Evolutionary conservation across 1,284 basidiomycete species (phyloP).

Genomic region (Veloporphyrellus conicus): DNA sequence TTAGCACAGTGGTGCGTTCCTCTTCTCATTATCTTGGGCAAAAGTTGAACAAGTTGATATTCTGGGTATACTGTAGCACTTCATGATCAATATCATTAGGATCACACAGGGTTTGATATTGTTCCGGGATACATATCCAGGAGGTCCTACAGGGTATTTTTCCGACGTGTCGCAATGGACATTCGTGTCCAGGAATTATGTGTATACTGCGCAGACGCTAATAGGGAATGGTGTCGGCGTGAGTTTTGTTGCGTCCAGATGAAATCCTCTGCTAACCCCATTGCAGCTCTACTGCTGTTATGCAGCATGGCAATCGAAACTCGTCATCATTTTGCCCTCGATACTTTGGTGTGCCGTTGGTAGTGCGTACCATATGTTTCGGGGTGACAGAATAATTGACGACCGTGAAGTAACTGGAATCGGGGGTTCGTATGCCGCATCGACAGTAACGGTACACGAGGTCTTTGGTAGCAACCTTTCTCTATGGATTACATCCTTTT

Average conservation of each 20-base stretch:
- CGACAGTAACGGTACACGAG: neutral
- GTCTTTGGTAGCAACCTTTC: slow-evolving; percentile 9
- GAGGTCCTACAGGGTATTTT: slow-evolving; percentile 20
- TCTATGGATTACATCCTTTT: slow-evolving; percentile 14
- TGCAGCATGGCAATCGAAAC: slow-evolving; percentile 9
- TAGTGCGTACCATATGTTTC: neutral
- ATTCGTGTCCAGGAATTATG: slow-evolving; percentile 25
- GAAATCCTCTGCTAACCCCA: neutral
- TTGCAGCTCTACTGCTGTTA: slow-evolving; percentile 16
- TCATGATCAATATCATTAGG: slow-evolving; percentile 14
- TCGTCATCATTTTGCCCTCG: slow-evolving; percentile 9
- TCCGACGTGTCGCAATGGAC: slow-evolving; percentile 22
- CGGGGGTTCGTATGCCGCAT: slow-evolving; percentile 7
- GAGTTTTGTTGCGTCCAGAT: neutral
- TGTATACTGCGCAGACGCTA: slow-evolving; percentile 30
- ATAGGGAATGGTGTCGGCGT: slow-evolving; percentile 28
- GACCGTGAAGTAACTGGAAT: slow-evolving; percentile 12
- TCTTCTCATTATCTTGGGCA: neutral
- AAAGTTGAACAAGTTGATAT: neutral
- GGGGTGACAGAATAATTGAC: neutral
- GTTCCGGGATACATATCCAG: neutral
- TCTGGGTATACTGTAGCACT: slow-evolving; percentile 6
- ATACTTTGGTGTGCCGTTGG: slow-evolving; percentile 15
- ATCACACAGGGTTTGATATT: neutral
- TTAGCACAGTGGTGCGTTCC: slow-evolving; percentile 6